These are phyloP conservation scores for Boletus insuetus DNA, from an alignment of 768 basidiomycete genomes.

Conservation along the genomic window DNA sequence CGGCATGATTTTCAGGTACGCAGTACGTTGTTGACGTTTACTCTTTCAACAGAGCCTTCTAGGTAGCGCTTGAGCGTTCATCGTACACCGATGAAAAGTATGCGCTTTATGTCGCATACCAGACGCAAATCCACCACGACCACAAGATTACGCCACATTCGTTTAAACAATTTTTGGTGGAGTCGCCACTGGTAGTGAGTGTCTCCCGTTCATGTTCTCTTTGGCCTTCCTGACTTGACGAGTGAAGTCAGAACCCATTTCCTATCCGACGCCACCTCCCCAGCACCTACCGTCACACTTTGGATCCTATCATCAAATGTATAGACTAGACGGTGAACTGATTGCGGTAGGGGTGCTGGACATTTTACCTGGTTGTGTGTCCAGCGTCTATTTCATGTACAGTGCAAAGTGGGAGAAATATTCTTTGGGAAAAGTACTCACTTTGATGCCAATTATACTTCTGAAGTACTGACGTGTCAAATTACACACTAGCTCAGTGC, in stretches of 20 bases:
- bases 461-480: neutral
- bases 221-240: neutral
- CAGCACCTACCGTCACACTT: conserved; percentile 68
- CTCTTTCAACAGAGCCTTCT: neutral
- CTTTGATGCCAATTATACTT: neutral
- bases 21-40: neutral
- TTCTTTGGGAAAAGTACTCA: conserved; percentile 72
- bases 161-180: conserved; percentile 77
- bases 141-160: conserved; percentile 42
- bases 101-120: conserved; percentile 73
- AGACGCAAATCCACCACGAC: conserved; percentile 75
- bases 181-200: conserved; percentile 70
- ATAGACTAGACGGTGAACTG: conserved; percentile 75
- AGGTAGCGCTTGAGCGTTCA: conserved; percentile 78
- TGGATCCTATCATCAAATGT: conserved; percentile 92
- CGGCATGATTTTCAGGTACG: conserved; percentile 62
- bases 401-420: conserved; percentile 64
- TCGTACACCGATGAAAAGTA: conserved; percentile 81
- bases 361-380: conserved; percentile 83
- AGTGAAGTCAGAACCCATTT: conserved; percentile 56
- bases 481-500: conserved; percentile 66
- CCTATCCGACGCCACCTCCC: conserved; percentile 49
- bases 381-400: conserved; percentile 89
- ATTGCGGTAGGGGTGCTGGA: conserved; percentile 89
- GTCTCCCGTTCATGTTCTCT: neutral